These are phyloP conservation scores for Theobroma cacao DNA, from an alignment of 345 rosid species.

Conservation along the genomic window DNA sequence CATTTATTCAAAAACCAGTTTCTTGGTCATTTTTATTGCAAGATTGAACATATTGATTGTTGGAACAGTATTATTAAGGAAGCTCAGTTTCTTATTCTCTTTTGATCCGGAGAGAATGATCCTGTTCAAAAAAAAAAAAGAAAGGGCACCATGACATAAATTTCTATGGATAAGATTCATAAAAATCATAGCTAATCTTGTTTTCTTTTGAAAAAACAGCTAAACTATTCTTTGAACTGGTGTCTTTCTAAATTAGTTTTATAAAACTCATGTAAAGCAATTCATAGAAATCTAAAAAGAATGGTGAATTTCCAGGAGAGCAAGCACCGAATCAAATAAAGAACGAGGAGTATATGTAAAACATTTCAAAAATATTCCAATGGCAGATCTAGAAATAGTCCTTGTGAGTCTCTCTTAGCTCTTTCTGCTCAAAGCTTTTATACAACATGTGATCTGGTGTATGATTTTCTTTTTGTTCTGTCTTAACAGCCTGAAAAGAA, in stretches of 20 bases:
- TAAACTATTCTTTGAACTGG: neutral
- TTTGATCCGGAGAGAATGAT: neutral
- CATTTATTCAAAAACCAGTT: neutral
- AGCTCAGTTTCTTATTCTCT: neutral
- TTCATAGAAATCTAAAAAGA: slow-evolving; percentile 9
- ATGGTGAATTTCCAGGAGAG: slow-evolving; percentile 50
- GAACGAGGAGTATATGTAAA: slow-evolving; percentile 82
- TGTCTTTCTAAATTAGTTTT: slow-evolving; percentile 2
- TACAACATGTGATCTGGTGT: slow-evolving; percentile 18
- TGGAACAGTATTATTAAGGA: neutral
- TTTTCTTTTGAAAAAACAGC: neutral
- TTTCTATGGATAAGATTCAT: neutral
- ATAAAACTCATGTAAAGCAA: neutral
- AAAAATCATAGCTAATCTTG: neutral
- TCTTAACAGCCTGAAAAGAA: slow-evolving; percentile 90
- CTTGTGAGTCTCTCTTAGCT: slow-evolving; percentile 62
- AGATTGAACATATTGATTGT: slow-evolving; percentile 6
- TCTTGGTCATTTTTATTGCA: neutral
- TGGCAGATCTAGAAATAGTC: slow-evolving; percentile 99
- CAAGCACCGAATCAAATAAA: slow-evolving; percentile 45
- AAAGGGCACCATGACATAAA: slow-evolving; percentile 2
- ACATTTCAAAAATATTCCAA: slow-evolving; percentile 97
- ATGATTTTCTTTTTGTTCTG: neutral
- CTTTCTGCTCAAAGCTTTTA: slow-evolving; percentile 13
- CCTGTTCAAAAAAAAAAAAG: neutral